These are phyloP conservation scores for Tricholoma matsutake DNA, from an alignment of 768 basidiomycete species.

Conservation along the genomic window DNA sequence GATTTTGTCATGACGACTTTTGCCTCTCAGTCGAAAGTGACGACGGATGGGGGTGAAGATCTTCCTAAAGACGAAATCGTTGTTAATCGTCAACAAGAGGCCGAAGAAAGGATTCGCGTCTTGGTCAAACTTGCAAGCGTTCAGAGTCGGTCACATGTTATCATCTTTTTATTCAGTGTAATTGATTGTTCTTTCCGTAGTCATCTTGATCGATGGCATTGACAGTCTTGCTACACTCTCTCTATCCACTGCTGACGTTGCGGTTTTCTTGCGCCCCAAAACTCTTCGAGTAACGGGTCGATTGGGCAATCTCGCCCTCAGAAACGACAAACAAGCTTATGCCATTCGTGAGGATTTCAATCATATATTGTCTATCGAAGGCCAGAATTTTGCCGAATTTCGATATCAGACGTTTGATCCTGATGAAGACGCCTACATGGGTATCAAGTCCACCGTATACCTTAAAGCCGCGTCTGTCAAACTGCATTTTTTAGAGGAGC, in stretches of 20 bases:
- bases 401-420: slow-evolving; percentile 90
- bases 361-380: slow-evolving; percentile 89
- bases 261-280: slow-evolving; percentile 65
- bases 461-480: slow-evolving; percentile 88
- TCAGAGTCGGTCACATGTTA: slow-evolving; percentile 48
- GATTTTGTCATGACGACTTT: slow-evolving; percentile 99
- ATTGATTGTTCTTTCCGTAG: slow-evolving; percentile 34
- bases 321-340: slow-evolving; percentile 60
- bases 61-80: not conserved
- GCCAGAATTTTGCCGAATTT: slow-evolving; percentile 91
- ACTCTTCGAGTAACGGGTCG: slow-evolving; percentile 78
- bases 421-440: slow-evolving; percentile 60
- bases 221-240: slow-evolving; percentile 80
- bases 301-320: slow-evolving; percentile 79
- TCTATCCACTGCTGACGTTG: slow-evolving; percentile 86
- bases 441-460: slow-evolving; percentile 79
- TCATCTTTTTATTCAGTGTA: slow-evolving; percentile 3
- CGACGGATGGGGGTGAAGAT: not conserved
- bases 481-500: slow-evolving; percentile 83
- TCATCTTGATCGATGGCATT: slow-evolving; percentile 71
- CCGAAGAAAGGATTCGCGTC: slow-evolving; percentile 69
- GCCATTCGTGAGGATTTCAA: slow-evolving; percentile 68
- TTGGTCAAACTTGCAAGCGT: slow-evolving; percentile 81
- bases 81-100: slow-evolving; percentile 6
- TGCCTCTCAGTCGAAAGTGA: slow-evolving; percentile 41